Evolutionary conservation across 2,329 filamentous ascomycete genomes (phyloP), one percentile per base, ranked within the genome.

Genomic region (Akanthomyces dipterigenus): DNA sequence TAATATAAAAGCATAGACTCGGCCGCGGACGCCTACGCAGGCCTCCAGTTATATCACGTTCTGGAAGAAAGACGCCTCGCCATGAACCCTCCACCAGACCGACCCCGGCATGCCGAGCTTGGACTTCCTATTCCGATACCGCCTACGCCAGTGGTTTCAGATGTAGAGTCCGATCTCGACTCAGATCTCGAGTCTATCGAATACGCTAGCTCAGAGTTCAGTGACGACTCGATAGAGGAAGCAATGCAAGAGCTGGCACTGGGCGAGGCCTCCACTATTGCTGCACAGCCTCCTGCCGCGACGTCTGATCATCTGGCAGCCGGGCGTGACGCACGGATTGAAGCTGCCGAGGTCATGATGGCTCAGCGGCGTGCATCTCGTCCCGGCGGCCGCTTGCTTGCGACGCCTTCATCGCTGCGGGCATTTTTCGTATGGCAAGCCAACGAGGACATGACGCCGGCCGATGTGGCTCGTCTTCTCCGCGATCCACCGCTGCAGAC

Each of bases 1-100:
- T 22, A 22, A 12, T 6, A 26, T 36, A 26, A 18, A 42, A 26
- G 31, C 22, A 1, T 34, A 90, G 87, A 93, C 72, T 86, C 90
- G 11, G 91, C 91, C 14, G 87, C 90, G 1, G 91, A 96, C 71
- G 88, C 91, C 0, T 97, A 96, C 70, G 91, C 89, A 63, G 84
- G 87, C 48, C 74, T 89, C 12, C 88, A 90, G 61, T 77, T 97
- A 1, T 96, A 85, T 68, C 79, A 90, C 63, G 80, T 82, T 1
- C 77, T 96, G 49, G 88, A 97, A 62, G 75, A 82, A 55, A 84
- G 88, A 67, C 81, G 93, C 18, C 78, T 83, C 66, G 76, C 78
- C 7, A 77, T 96, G 63, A 74, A 83, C 14, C 91, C 91, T 1
- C 81, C 76, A 2, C 93, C 93, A 5, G 88, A 89, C 3, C 78